Evolutionary conservation across 768 basidiomycete species (phyloP), one percentile per base, ranked within the genome.

Genomic region (Solioccasus polychromus): DNA sequence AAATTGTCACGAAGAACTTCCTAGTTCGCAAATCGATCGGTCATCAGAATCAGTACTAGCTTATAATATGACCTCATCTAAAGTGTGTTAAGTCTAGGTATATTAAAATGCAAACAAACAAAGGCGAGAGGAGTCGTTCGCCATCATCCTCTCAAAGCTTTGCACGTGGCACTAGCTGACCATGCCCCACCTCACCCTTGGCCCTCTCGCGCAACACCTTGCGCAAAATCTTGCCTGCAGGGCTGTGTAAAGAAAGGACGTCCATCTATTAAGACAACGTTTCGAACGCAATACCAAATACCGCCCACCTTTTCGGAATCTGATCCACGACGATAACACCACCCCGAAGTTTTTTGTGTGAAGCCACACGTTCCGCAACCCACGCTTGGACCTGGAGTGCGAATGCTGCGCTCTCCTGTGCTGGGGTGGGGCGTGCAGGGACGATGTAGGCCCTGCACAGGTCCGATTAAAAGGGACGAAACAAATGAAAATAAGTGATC

Each of bases 201-300:
- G 83, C 86, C 36, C 71, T 66, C 4, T 83, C 86, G 10, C 88
- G 76, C 34, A 94, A 70, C 51, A 91, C 79, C 20, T 87, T 77
- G 35, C 91, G 75, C 25, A 94, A 65, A 57, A 96, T 96, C 68
- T 95, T 94, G 3, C 92, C 92, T 42, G 89, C 78, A 25, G 90
- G 82, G 54, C 89, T 92, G n/a, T n/a, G n/a, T n/a, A n/a, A n/a
- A n/a, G n/a, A n/a, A n/a, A n/a, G n/a, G 49, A 20, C 5, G 10
- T 34, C n/a, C 15, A 34, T 5, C 32, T 4, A 6, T 17, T 17
- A 4, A 34, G 17, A 58, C 49, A 39, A 44, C 20, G 35, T 26
- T 34, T 15, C 39, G n/a, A 6, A 17, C 4, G 30, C 19, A 29
- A 32, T 7, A 20, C 29, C 23, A 18, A 11, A 10, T 1, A 12